Evolutionary conservation across 208 protist genomes (phyloP).

Genomic region (Vickermania ingenoplastis): DNA sequence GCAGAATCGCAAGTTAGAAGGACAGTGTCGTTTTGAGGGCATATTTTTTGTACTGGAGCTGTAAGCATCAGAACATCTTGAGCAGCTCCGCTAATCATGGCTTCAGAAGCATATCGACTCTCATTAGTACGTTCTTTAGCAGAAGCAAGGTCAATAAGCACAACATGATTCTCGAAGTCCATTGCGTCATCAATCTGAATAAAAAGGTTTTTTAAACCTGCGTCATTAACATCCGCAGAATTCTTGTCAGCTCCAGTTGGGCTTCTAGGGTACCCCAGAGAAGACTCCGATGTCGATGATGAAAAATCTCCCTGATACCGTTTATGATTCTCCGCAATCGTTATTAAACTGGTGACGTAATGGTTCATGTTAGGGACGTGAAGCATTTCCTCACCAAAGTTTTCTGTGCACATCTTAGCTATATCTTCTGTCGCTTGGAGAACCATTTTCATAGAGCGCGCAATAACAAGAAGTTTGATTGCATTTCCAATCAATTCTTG

Average conservation of each 20-base stretch:
- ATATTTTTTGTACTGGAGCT: conserved; percentile 42
- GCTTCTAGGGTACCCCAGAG: neutral
- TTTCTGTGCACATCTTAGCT: conserved; percentile 26
- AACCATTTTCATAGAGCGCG: conserved; percentile 34
- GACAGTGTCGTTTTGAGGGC: conserved; percentile 63
- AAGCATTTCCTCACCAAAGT: conserved; percentile 49
- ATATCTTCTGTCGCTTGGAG: conserved; percentile 32
- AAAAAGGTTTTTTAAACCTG: conserved; percentile 9
- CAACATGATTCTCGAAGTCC: conserved; percentile 65
- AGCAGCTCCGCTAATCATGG: conserved; percentile 38
- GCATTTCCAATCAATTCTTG: conserved; percentile 33
- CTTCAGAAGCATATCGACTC: conserved; percentile 48
- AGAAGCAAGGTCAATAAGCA: conserved; percentile 66
- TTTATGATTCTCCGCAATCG: neutral
- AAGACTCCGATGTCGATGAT: neutral
- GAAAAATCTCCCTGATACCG: neutral
- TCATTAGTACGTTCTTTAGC: conserved; percentile 48
- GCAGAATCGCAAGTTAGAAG: conserved; percentile 64
- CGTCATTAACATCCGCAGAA: neutral
- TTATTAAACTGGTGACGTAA: neutral
- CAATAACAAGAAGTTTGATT: conserved; percentile 60
- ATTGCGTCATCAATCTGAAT: conserved; percentile 44
- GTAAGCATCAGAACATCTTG: conserved; percentile 59
- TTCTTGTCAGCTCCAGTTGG: neutral
- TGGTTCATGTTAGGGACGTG: conserved; percentile 18